Base-by-base conservation (phyloP, 1,284 basidiomycete genomes). In the Ceratobasidium theobromae region DNA sequence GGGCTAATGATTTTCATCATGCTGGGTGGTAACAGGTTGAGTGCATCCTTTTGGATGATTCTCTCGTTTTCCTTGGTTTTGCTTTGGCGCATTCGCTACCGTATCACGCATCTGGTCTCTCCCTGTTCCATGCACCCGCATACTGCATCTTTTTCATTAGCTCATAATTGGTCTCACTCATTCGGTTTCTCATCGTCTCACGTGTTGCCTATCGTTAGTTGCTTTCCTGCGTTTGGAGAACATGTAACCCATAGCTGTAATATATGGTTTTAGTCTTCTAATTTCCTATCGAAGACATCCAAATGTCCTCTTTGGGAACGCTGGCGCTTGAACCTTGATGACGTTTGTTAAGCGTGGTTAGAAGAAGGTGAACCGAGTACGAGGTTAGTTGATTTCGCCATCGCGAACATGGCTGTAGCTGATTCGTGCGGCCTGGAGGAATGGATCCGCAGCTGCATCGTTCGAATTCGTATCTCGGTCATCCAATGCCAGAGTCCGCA, bases 1-100 rank as follows among this genome's bases (percentile, higher is more conserved):
- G 84, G 85, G 84, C 84, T 23, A 82, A 86, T 69, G 84, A 87
- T 70, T 88, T 82, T 74, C 87, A 89, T 74, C 79, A 77, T 68
- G 72, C 80, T 21, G 87, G 87, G 53, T 89, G 87, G 87, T 88
- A 73, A 57, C 43, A 28, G 30, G 66, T 67, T 51, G 72, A 48
- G 49, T 57, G 54, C 27, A 32, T 23, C 21, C 41, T 51, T 62
- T 62, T 48, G 40, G 46, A 48, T 35, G 25, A 25, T 46, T 51
- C 52, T 52, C 43, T 62, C 21, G 32, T 33, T 51, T 54, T 45
- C 21, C 64, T 48, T 60, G 45, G 46, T 53, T 33, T 49, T 35
- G 33, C 11, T 21, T 52, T n/a, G 16, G 40, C 16, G 16, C 40
- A 43, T 43, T 16, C 52, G 33, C 48, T 62, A 41, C 58, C 58